Evolutionary conservation across 306 rosid species (phyloP).

Genomic region (Corylus americana): DNA sequence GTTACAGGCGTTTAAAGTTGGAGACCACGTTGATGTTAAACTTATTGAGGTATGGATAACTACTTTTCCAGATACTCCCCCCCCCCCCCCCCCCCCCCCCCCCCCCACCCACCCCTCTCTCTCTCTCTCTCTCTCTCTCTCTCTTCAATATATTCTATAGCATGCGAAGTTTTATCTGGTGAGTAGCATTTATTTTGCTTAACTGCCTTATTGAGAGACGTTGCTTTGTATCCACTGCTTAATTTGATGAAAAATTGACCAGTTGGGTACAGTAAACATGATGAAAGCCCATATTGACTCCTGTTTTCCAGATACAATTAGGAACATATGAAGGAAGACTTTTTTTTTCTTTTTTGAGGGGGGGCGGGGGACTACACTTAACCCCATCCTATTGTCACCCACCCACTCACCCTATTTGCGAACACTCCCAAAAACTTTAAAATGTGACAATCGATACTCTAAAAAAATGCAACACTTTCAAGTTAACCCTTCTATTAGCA

Average conservation of each 20-base stretch:
- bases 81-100: background rate
- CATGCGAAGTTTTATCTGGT: background rate
- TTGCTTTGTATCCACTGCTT: background rate
- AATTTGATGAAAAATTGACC: background rate
- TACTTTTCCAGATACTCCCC: conserved; percentile 8
- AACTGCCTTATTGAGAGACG: background rate
- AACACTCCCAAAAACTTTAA: no score
- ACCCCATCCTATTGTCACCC: no score
- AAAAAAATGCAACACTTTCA: no score
- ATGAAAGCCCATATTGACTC: background rate
- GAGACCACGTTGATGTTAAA: conserved; percentile 88
- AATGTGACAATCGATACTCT: no score
- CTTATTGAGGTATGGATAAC: conserved; percentile 75
- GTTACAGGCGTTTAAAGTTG: conserved; percentile 81
- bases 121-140: background rate
- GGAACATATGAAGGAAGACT: background rate
- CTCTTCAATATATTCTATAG: background rate
- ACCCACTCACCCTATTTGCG: no score
- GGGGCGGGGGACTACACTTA: no score
- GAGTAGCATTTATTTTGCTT: background rate
- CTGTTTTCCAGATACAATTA: background rate
- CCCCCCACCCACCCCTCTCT: no score
- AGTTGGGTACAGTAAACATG: background rate
- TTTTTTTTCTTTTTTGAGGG: background rate
- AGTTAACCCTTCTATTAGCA: no score